Evolutionary conservation across 2,329 filamentous ascomycete genomes (phyloP), one percentile per base, ranked within the genome.

Genomic region (Sporothrix inflata): DNA sequence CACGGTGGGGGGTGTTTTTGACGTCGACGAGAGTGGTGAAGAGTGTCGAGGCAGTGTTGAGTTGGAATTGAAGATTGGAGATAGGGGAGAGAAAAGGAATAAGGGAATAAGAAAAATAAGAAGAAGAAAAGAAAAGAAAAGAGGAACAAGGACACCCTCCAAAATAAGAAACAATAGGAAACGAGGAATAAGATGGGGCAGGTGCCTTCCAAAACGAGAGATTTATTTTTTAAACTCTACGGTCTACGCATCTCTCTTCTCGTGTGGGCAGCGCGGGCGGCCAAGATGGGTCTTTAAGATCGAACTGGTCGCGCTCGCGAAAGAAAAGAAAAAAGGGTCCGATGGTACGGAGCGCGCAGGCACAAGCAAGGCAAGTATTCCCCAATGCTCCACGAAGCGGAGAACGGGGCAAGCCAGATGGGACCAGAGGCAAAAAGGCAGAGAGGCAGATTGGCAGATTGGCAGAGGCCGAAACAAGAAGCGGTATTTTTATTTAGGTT

Each of bases 121-220:
- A 49, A 38, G 47, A n/a, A 53, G 11, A 12, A 63, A n/a, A n/a
- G n/a, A 42, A 55, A 30, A 27, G 53, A 63, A 21, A 42, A 8
- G 21, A 21, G 24, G 57, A 66, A 16, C 8, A 24, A 55, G 34
- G 30, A 42, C 38, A 9, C 16, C 34, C 24, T 19, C 6, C 34
- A 21, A 42, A 19, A 12, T 24, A 38, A 47, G 45, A 49, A 53
- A 71, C 11, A 65, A 40, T 24, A 4, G 21, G 69, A 42, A 65
- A 38, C 6, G 42, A 63, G 19, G 12, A n/a, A 51, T 24, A 69
- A 57, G 40, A 70, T 24, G 40, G 53, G 40, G 45, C 45, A 38
- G 19, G 19, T 27, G 45, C 45, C 65, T 67, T 38, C 45, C 63
- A 66, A 66, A 66, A 70, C 68, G 51, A 60, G 68, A 61, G 40